Percentiles rank a stretch among this genome's conserved stretches.
These are phyloP conservation scores for Cupressus sempervirens DNA, from an alignment of 75 land plant genomes.

Conservation along the genomic window DNA sequence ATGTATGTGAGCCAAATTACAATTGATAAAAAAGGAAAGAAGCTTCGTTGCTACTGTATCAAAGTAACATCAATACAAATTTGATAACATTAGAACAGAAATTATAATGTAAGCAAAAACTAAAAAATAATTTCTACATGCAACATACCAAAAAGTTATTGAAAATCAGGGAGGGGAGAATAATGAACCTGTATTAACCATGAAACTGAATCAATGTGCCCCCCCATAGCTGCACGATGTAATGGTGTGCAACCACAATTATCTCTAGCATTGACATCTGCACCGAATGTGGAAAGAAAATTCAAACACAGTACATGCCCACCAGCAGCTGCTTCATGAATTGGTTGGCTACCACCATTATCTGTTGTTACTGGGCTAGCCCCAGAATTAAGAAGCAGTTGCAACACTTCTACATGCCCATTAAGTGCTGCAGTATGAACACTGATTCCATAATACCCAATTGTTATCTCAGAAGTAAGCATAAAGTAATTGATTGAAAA, in stretches of 20 bases:
- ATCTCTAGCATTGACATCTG: slow-evolving; percentile 28
- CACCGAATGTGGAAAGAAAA: slow-evolving; percentile 21
- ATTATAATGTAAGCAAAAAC: not conserved
- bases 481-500: not conserved
- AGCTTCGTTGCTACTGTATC: not conserved
- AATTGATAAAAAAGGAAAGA: not conserved
- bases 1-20: not conserved
- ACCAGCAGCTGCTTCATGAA: slow-evolving; percentile 44
- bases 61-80: not conserved
- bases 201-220: slow-evolving; percentile 24
- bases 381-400: slow-evolving; percentile 21
- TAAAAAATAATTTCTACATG: not conserved
- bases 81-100: not conserved
- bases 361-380: slow-evolving; percentile 24
- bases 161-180: not conserved
- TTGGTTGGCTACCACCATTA: slow-evolving; percentile 36
- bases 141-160: not conserved
- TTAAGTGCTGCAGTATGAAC: slow-evolving; percentile 42
- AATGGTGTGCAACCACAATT: slow-evolving; percentile 37
- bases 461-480: slow-evolving; percentile 3
- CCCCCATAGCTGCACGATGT: slow-evolving; percentile 34
- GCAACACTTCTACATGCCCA: slow-evolving; percentile 32
- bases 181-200: slow-evolving; percentile 36
- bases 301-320: slow-evolving; percentile 32
- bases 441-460: slow-evolving; percentile 23